Base-by-base conservation (phyloP, 176 grass and related monocot species). In the Tillandsia leiboldiana region DNA sequence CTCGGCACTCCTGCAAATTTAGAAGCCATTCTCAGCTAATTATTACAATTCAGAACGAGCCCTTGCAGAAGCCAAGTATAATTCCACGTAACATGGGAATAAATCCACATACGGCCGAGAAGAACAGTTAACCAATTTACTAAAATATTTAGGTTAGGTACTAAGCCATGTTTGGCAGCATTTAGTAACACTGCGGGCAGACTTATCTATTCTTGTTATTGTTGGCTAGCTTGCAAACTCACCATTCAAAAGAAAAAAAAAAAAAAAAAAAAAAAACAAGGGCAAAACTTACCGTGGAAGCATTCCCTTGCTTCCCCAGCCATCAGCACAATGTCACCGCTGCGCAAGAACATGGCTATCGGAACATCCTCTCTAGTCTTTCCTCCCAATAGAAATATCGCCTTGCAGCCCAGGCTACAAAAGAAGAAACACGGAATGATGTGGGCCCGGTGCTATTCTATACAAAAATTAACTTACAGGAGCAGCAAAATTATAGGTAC, bases 311-410 rank as follows among this genome's bases (percentile, higher is more conserved):
- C 88, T 75, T 92, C 78, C 24, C 83, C 79, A 58, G 88, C 79
- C 89, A 96, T 96, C 64, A 96, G 49, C 69, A 92, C 71, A 70
- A 96, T 83, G 63, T 96, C 88, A 51, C 93, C 89, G 9, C 88
- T 92, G 51, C 65, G 70, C 49, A 87, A 71, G 80, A 84, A 90
- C 88, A 92, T 92, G 78, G 86, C 81, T 65, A 77, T 80, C 59
- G 93, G 86, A 50, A 76, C 76, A 83, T 92, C 86, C 52, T 90
- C 78, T 83, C 88, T 92, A 6, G 83, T 87, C 67, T 89, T 92
- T 12, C 86, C 89, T 57, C 93, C 93, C 53, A 96, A 72, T 57
- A 96, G 88, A 76, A 92, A 96, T 70, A 96, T 82, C 18, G 88
- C 87, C 64, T 96, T 96, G 80, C 88, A 92, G 3, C 86, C 88